phyloP scores from a whole-genome alignment of 164 flowering plant species.

The Annona squamosa region DNA sequence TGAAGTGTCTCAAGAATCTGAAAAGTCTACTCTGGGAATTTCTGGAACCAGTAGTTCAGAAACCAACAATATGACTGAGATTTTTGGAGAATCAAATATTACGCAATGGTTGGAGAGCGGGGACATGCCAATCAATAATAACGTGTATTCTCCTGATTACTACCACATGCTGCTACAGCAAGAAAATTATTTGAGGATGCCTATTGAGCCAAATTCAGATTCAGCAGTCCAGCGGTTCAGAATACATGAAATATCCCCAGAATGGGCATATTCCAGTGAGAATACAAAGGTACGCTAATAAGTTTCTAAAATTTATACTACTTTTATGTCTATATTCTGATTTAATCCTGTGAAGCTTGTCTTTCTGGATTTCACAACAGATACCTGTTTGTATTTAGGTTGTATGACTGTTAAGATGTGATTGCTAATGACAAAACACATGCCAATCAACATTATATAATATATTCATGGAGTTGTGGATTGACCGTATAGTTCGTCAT shows the following conservation, averaged over 20 bases:
- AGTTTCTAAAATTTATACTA: neutral
- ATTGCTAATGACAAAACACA: neutral
- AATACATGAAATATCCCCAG: conserved; percentile 76
- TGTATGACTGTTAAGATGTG: neutral
- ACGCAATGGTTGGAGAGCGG: conserved; percentile 11
- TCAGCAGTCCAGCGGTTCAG: conserved; percentile 65
- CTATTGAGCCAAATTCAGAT: conserved; percentile 34
- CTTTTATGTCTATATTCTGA: neutral
- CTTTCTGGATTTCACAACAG: neutral
- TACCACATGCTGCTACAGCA: conserved; percentile 33
- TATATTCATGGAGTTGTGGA: too few relatives aligned
- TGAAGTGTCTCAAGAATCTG: conserved; percentile 27
- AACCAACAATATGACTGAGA: conserved; percentile 8
- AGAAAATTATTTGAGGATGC: conserved; percentile 25
- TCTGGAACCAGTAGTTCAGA: conserved; percentile 24
- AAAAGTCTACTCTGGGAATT: conserved; percentile 22
- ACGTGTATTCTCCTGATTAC: conserved; percentile 20
- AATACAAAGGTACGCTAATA: conserved; percentile 56
- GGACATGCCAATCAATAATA: neutral
- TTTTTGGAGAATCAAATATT: conserved; percentile 5
- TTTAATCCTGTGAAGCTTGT: neutral
- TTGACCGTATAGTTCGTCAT: too few relatives aligned
- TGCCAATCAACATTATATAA: neutral
- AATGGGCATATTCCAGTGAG: conserved; percentile 73
- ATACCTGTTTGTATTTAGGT: neutral